phyloP scores from a whole-genome alignment of 2,329 filamentous ascomycete species.

The Penicillium hordei region DNA sequence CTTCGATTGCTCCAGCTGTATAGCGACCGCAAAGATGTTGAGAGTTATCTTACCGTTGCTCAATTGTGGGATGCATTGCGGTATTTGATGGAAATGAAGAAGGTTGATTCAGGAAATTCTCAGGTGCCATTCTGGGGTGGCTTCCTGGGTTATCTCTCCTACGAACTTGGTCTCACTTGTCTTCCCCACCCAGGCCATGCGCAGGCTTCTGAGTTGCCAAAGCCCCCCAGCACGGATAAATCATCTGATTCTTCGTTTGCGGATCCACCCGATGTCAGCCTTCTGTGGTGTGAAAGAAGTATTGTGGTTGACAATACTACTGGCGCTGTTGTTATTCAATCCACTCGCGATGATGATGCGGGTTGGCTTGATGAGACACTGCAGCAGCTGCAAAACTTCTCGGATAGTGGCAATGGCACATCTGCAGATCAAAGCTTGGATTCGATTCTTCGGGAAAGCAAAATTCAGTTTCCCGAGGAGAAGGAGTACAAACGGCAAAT shows the following conservation, averaged over 20 bases:
- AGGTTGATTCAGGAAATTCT: constrained; percentile 34
- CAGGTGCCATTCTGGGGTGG: constrained; percentile 71
- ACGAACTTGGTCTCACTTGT: constrained; percentile 70
- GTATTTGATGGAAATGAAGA: constrained; percentile 44
- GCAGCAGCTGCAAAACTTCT: constrained; percentile 27
- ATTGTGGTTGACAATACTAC: constrained; percentile 72
- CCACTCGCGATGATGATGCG: constrained; percentile 51
- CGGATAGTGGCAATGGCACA: constrained; percentile 1
- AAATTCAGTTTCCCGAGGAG: constrained; percentile 39
- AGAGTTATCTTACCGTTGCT: constrained; percentile 22
- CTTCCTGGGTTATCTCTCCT: constrained; percentile 80
- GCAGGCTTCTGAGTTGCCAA: constrained; percentile 22
- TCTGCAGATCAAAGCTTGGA: constrained; percentile 29
- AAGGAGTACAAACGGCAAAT: constrained; percentile 66
- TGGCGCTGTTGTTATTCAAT: constrained; percentile 65
- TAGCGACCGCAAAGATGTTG: constrained; percentile 6
- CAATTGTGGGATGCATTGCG: constrained; percentile 39
- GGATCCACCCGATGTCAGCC: constrained; percentile 66
- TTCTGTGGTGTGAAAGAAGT: constrained; percentile 74
- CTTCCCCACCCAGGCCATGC: constrained; percentile 52
- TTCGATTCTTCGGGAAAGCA: constrained; percentile 31
- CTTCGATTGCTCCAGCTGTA: constrained; percentile 27
- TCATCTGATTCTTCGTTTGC: constrained; percentile 25
- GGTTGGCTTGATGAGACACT: constrained; percentile 47
- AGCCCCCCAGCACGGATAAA: not conserved